Evolutionary conservation across 192 early-diverging fungal species (phyloP), one percentile per base, ranked within the genome.

Genomic region (Umbelopsis isabellina): DNA sequence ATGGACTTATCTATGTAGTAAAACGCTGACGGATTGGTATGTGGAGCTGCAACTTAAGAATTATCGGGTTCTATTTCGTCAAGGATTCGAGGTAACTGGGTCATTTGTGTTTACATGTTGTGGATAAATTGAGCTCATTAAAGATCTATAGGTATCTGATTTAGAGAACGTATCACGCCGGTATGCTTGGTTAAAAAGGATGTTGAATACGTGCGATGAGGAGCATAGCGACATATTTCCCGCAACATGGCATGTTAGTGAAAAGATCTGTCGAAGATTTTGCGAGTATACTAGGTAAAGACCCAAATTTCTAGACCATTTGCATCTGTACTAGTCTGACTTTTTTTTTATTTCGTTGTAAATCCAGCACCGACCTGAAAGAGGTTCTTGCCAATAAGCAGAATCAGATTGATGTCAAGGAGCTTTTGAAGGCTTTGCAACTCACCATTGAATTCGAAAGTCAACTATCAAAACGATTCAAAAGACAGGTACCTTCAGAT

Each of bases 181-280:
- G 25, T 98, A 96, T 77, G 92, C 96, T 4, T 98, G 95, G 93
- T 78, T 99, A 35, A 93, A 96, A 67, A 85, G 96, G 21, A 80
- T 91, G n/a, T 73, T 98, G 46, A 94, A 94, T 74, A 90, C 84
- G n/a, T 91, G 89, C 75, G 92, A 96, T 71, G 95, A 97, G n/a
- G 89, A 91, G 35, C 94, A 97, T 73, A 87, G 89, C 1, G 75
- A 76, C 6, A 84, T 95, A 16, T 99, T 99, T 64, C 95, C 94
- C 0, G 71, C 76, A 3, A 55, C 78, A 20, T 98, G 97, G 97
- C 83, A 87, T 68, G 82, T 92, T 0, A 91, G 86, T 47, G 87
- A 92, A 23, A 67, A 77, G 16, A 73, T 98, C 9, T 91, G 89
- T 66, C 72, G 85, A 50, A 77, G 84, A 46, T 99, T 99, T 76